Percentiles rank a stretch among this genome's conserved stretches.
phyloP scores from a whole-genome alignment of 495 filamentous ascomycete genomes.

The Clohesyomyces aquaticus region DNA sequence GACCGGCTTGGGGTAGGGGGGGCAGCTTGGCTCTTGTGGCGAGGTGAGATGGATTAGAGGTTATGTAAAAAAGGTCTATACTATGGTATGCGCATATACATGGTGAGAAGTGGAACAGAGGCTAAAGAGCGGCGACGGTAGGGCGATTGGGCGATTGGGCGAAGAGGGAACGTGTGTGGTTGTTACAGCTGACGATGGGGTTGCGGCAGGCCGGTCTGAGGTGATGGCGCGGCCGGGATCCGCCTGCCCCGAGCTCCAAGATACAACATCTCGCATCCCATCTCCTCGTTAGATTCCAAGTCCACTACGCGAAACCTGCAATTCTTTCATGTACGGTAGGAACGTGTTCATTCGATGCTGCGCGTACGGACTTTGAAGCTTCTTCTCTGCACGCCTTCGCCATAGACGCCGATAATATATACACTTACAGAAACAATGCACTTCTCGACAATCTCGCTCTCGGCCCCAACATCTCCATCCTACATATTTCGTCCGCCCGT shows the following conservation, averaged over 20 bases:
- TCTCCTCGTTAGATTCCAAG: constrained; percentile 1
- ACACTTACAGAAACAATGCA: constrained; percentile 28
- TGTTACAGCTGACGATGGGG: neutral
- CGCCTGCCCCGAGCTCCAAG: neutral
- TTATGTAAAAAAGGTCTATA: neutral
- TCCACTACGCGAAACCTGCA: neutral
- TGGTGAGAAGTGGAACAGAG: constrained; percentile 21
- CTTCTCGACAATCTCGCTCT: constrained; percentile 2
- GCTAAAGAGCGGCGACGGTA: neutral
- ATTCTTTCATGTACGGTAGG: neutral
- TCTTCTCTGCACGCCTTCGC: no score
- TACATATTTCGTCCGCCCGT: constrained; percentile 85
- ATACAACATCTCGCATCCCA: neutral
- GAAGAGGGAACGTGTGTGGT: constrained; percentile 8
- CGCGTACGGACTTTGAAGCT: no score
- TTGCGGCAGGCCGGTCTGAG: no score
- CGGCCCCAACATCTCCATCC: neutral
- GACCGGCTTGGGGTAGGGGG: constrained; percentile 11
- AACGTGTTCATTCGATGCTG: neutral
- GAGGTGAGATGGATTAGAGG: neutral
- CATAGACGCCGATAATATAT: no score
- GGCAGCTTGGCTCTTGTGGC: constrained; percentile 1
- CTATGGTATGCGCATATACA: constrained; percentile 36
- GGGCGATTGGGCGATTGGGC: neutral
- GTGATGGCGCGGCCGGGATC: neutral